Evolutionary conservation across 257 asterid genomes (phyloP).

Genomic region (Nicotiana tomentosiformis): DNA sequence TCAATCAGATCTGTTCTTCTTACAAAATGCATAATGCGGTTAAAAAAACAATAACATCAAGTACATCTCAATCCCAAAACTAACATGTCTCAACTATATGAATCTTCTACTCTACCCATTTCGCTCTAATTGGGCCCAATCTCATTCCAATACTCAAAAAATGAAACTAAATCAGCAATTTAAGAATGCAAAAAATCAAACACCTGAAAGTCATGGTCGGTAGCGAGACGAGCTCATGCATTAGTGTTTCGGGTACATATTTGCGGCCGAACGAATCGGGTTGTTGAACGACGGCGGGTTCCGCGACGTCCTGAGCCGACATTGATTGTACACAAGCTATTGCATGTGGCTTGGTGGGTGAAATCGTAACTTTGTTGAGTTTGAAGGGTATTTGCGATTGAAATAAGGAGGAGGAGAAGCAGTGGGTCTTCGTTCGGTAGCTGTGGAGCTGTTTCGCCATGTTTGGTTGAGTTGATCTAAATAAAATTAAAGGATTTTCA

Average conservation of each 20-base stretch:
- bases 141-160: not conserved
- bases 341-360: conserved; percentile 18
- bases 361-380: conserved; percentile 11
- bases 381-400: conserved; percentile 17
- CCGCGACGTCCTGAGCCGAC: conserved; percentile 29
- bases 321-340: conserved; percentile 29
- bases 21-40: not conserved
- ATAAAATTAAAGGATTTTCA: not conserved
- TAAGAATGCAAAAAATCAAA: not conserved
- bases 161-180: not conserved
- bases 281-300: conserved; percentile 30
- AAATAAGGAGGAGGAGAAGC: conserved; percentile 29
- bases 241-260: conserved; percentile 85
- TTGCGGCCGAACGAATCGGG: conserved; percentile 90
- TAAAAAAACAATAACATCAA: not conserved
- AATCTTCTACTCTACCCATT: not conserved
- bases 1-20: not conserved
- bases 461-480: not conserved
- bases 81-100: not conserved
- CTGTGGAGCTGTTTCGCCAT: conserved; percentile 16
- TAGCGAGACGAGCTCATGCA: conserved; percentile 56
- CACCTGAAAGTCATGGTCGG: conserved; percentile 75
- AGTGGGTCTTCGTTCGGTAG: conserved; percentile 31
- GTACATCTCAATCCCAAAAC: not conserved
- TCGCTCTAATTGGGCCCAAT: not conserved